Conservation (phyloP, 257 asterid species). For the Agastache rugosa region DNA sequence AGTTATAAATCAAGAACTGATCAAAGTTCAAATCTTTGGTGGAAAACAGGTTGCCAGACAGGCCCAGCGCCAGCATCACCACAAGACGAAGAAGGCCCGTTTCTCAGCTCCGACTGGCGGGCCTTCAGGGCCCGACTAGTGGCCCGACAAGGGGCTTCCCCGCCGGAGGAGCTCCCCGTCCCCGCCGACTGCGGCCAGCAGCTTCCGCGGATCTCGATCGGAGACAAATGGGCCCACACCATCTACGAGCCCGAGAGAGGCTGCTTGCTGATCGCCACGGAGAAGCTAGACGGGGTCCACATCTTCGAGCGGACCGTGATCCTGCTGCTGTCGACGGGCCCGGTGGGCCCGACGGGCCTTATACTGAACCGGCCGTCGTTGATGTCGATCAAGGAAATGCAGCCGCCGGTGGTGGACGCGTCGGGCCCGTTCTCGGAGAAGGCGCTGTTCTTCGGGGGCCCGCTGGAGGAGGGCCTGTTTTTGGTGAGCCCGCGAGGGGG, state of each 20-base stretch:
- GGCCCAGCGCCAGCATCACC: constrained; percentile 57
- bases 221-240: constrained; percentile 81
- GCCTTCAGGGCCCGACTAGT: constrained; percentile 75
- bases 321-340: constrained; percentile 68
- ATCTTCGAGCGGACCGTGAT: constrained; percentile 81
- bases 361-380: constrained; percentile 89
- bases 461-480: constrained; percentile 76
- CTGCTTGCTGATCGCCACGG: constrained; percentile 73
- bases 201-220: constrained; percentile 43
- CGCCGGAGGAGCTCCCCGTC: constrained; percentile 38
- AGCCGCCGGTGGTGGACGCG: constrained; percentile 54
- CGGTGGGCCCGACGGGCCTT: constrained; percentile 70
- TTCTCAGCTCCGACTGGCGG: constrained; percentile 70
- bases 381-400: constrained; percentile 90
- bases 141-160: constrained; percentile 50
- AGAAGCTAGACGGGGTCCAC: constrained; percentile 89
- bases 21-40: not conserved
- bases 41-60: constrained; percentile 52
- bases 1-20: constrained; percentile 3
- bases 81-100: constrained; percentile 54
- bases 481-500: constrained; percentile 53
- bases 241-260: constrained; percentile 89
- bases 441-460: constrained; percentile 90
- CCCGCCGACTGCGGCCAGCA: constrained; percentile 33
- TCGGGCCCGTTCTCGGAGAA: constrained; percentile 62